Evolutionary conservation across 1,284 basidiomycete species (phyloP).

Genomic region (Heterobasidion annosum): DNA sequence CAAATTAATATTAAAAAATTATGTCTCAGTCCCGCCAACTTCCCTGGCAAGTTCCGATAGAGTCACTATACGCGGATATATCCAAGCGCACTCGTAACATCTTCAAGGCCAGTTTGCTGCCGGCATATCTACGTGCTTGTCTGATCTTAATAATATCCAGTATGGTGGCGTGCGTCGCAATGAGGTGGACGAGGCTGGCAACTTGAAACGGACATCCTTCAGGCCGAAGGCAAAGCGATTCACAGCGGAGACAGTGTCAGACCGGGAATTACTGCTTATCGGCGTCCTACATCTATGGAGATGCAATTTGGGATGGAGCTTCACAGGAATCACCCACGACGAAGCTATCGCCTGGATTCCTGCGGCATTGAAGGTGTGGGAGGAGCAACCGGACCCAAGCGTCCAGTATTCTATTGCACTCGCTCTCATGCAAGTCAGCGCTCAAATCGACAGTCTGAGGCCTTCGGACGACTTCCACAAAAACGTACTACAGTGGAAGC

Average conservation of each 20-base stretch:
- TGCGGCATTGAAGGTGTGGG: slow-evolving; percentile 45
- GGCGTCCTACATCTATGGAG: slow-evolving; percentile 61
- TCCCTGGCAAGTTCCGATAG: slow-evolving; percentile 48
- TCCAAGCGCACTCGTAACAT: slow-evolving; percentile 44
- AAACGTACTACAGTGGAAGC: slow-evolving; percentile 25
- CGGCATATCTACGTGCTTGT: slow-evolving; percentile 4
- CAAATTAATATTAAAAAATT: slow-evolving; percentile 3
- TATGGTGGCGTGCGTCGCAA: slow-evolving; percentile 36
- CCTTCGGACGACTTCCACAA: slow-evolving; percentile 26
- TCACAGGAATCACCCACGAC: slow-evolving; percentile 21
- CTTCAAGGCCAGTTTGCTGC: slow-evolving; percentile 36
- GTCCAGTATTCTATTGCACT: slow-evolving; percentile 51
- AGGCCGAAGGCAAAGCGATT: slow-evolving; percentile 54
- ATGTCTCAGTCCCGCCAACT: slow-evolving; percentile 38
- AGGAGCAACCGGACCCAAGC: slow-evolving; percentile 48
- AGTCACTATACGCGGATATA: slow-evolving; percentile 32
- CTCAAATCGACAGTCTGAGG: slow-evolving; percentile 33
- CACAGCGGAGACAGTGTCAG: slow-evolving; percentile 47
- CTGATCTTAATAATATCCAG: slow-evolving; percentile 10
- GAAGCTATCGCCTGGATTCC: slow-evolving; percentile 38
- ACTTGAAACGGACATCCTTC: slow-evolving; percentile 39
- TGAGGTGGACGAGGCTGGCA: slow-evolving; percentile 51
- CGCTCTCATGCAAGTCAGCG: slow-evolving; percentile 38
- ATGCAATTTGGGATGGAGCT: slow-evolving; percentile 43
- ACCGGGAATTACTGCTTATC: slow-evolving; percentile 58